phyloP scores from a whole-genome alignment of 352 stramenopile species.

The Plasmopara viticola region DNA sequence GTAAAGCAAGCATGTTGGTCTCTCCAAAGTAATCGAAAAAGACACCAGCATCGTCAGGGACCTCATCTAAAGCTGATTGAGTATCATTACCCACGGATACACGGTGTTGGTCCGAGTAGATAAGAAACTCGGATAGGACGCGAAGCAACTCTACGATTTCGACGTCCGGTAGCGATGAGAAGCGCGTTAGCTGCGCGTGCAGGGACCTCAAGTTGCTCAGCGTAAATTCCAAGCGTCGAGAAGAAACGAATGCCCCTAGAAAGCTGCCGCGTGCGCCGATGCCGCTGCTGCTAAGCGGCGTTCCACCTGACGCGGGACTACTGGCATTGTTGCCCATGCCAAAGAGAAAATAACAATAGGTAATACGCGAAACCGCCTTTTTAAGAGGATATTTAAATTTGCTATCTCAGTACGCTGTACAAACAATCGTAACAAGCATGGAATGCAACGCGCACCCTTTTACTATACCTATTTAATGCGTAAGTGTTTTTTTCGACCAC shows the following conservation, averaged over 20 bases:
- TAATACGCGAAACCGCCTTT: not conserved
- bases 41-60: slow-evolving; percentile 28
- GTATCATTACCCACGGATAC: slow-evolving; percentile 16
- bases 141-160: slow-evolving; percentile 80
- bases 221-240: slow-evolving; percentile 45
- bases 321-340: slow-evolving; percentile 30
- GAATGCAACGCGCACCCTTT: too few species aligned
- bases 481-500: too few species aligned
- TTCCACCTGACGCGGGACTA: slow-evolving; percentile 6
- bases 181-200: slow-evolving; percentile 61
- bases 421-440: too few species aligned
- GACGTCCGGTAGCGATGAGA: slow-evolving; percentile 46
- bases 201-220: slow-evolving; percentile 68
- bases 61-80: slow-evolving; percentile 4
- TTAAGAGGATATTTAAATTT: not conserved
- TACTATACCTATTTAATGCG: too few species aligned
- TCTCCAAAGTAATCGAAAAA: slow-evolving; percentile 97
- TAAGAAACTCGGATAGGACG: slow-evolving; percentile 79
- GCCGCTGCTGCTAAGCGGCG: slow-evolving; percentile 19
- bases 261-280: slow-evolving; percentile 18
- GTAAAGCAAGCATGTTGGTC: slow-evolving; percentile 91
- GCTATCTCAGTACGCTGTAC: too few species aligned
- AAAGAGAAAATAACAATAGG: slow-evolving; percentile 4
- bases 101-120: slow-evolving; percentile 83
- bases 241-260: slow-evolving; percentile 25